Percentiles rank a stretch among this genome's conserved stretches.
These are phyloP conservation scores for Talaromyces borbonicus DNA, from an alignment of 495 filamentous ascomycete species.

Conservation along the genomic window DNA sequence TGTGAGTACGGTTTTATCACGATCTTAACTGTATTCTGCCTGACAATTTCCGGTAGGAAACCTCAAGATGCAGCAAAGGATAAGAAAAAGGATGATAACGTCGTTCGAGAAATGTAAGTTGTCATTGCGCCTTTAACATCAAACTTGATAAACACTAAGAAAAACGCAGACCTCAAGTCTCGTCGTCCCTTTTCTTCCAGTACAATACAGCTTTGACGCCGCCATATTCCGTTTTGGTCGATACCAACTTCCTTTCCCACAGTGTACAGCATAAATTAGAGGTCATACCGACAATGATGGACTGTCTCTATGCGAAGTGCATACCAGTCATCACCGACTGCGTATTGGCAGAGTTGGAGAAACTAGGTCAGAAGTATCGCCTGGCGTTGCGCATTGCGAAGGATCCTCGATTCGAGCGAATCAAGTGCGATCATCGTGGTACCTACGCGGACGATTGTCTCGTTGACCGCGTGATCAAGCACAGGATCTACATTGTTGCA, in stretches of 20 bases:
- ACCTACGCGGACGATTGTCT: conserved; percentile 95
- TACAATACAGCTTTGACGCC: conserved; percentile 87
- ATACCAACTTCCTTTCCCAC: conserved; percentile 92
- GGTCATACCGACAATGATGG: conserved; percentile 79
- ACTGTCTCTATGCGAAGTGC: conserved; percentile 50
- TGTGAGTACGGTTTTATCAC: conserved; percentile 2
- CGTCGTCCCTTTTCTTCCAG: conserved; percentile 86
- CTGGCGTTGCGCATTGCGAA: conserved; percentile 85
- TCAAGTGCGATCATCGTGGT: conserved; percentile 82
- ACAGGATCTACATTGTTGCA: conserved; percentile 77
- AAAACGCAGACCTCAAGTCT: conserved; percentile 48
- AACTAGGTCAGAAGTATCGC: conserved; percentile 80
- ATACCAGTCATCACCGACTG: conserved; percentile 43
- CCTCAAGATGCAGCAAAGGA: neutral
- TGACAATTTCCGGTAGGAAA: conserved; percentile 6
- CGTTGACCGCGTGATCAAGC: conserved; percentile 72
- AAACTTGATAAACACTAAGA: conserved; percentile 23
- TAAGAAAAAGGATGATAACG: conserved; percentile 7
- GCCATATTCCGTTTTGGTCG: conserved; percentile 75
- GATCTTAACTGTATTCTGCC: neutral
- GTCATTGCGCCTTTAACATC: neutral
- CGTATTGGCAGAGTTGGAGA: conserved; percentile 70
- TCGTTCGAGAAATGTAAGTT: conserved; percentile 11
- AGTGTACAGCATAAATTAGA: conserved; percentile 86
- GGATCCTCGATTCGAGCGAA: conserved; percentile 77